Percentiles rank a stretch among this genome's conserved stretches.
Conservation (phyloP, 257 asterid species). For the Penstemon eatonii region DNA sequence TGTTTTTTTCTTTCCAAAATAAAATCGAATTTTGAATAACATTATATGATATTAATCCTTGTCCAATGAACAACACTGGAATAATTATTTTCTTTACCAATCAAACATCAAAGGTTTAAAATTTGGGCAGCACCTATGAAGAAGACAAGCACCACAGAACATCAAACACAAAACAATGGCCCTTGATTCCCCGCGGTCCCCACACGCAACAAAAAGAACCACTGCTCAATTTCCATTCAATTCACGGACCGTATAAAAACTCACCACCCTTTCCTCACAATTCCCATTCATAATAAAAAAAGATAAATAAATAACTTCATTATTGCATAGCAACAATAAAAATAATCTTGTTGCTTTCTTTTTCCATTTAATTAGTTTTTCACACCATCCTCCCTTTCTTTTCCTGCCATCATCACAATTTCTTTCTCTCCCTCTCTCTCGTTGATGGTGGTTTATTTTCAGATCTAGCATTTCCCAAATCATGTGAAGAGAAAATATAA, state of each 20-base stretch:
- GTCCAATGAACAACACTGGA: not conserved
- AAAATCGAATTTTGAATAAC: not conserved
- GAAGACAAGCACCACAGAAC: constrained; percentile 13
- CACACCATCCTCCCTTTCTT: not conserved
- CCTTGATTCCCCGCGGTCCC: not conserved
- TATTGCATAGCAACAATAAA: too few species aligned
- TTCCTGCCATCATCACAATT: constrained; percentile 22
- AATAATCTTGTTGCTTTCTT: too few species aligned
- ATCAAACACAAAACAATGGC: not conserved
- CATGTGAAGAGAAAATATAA: constrained; percentile 30
- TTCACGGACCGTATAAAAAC: too few species aligned
- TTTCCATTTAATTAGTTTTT: not conserved
- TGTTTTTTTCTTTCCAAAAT: too few species aligned
- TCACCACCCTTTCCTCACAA: not conserved
- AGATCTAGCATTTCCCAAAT: constrained; percentile 17
- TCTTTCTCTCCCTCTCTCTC: not conserved
- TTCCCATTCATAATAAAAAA: not conserved
- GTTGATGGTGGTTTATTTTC: constrained; percentile 37
- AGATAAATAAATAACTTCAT: too few species aligned
- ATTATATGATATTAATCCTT: not conserved
- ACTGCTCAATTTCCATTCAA: not conserved
- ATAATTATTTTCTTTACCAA: constrained; percentile 18
- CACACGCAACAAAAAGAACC: not conserved
- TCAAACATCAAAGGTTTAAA: not conserved
- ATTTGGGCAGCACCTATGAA: not conserved